Conservation (phyloP, 345 rosid species). For the Brassica nigra region DNA sequence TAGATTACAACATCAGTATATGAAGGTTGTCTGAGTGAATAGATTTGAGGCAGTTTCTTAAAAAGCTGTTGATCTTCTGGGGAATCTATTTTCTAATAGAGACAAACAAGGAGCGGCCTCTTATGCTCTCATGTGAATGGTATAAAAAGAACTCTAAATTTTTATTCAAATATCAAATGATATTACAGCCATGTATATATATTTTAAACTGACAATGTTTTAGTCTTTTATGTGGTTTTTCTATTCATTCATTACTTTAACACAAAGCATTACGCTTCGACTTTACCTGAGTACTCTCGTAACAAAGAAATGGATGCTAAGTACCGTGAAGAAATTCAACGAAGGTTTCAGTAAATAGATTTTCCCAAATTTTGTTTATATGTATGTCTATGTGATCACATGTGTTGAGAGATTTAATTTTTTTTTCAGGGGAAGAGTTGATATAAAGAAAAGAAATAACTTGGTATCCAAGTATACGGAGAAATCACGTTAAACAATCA, state of each 20-base stretch:
- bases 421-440: slow-evolving; percentile 51
- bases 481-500: slow-evolving; percentile 43
- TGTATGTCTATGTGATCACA: neutral
- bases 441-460: slow-evolving; percentile 40
- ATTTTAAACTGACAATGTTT: neutral
- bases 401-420: neutral
- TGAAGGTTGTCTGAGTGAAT: slow-evolving; percentile 51
- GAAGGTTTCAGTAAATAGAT: slow-evolving; percentile 35
- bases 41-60: slow-evolving; percentile 55
- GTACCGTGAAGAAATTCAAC: slow-evolving; percentile 44
- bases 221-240: neutral
- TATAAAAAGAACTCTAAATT: slow-evolving; percentile 14
- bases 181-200: neutral
- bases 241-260: slow-evolving; percentile 53
- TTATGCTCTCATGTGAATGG: slow-evolving; percentile 56
- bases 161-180: neutral
- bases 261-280: slow-evolving; percentile 52
- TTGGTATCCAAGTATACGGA: slow-evolving; percentile 46
- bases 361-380: slow-evolving; percentile 2
- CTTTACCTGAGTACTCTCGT: slow-evolving; percentile 51
- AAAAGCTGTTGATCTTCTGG: slow-evolving; percentile 49
- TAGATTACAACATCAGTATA: slow-evolving; percentile 56
- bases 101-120: slow-evolving; percentile 62
- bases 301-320: slow-evolving; percentile 75
- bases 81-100: slow-evolving; percentile 59